phyloP scores from a whole-genome alignment of 163 green algal species.

The Scenedesmus sp. region DNA sequence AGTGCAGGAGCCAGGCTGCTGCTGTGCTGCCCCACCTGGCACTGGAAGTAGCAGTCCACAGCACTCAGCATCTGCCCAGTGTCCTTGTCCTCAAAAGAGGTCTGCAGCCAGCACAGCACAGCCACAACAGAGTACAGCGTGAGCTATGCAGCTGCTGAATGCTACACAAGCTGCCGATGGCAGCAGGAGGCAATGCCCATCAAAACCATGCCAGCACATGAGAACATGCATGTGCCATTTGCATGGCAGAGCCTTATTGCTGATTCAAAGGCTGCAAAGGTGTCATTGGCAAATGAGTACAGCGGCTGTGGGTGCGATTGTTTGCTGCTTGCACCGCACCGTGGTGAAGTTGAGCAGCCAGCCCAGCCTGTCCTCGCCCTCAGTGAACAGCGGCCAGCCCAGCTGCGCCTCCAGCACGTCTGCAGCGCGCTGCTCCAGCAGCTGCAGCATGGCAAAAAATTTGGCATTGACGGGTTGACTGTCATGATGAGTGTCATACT shows the following conservation, averaged over 20 bases:
- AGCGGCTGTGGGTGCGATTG: background rate
- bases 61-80: slow-evolving; percentile 76
- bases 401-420: slow-evolving; percentile 82
- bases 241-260: background rate
- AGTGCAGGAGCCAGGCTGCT: background rate
- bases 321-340: slow-evolving; percentile 58
- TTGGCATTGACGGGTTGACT: background rate
- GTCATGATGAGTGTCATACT: background rate
- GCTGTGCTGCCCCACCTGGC: slow-evolving; percentile 69
- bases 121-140: background rate
- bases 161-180: background rate
- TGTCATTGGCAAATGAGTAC: background rate
- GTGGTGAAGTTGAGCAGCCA: slow-evolving; percentile 95
- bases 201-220: background rate
- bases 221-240: background rate
- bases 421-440: slow-evolving; percentile 66
- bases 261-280: too few species aligned
- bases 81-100: slow-evolving; percentile 87
- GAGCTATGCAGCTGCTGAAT: background rate
- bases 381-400: slow-evolving; percentile 85
- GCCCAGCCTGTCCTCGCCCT: slow-evolving; percentile 84
- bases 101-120: slow-evolving; percentile 51
- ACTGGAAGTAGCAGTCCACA: slow-evolving; percentile 97
- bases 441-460: slow-evolving; percentile 46
- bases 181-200: background rate